Evolutionary conservation across 1,139 yeast genomes (phyloP), one percentile per base, ranked within the genome.

Genomic region (Scheffersomyces parashehatae): DNA sequence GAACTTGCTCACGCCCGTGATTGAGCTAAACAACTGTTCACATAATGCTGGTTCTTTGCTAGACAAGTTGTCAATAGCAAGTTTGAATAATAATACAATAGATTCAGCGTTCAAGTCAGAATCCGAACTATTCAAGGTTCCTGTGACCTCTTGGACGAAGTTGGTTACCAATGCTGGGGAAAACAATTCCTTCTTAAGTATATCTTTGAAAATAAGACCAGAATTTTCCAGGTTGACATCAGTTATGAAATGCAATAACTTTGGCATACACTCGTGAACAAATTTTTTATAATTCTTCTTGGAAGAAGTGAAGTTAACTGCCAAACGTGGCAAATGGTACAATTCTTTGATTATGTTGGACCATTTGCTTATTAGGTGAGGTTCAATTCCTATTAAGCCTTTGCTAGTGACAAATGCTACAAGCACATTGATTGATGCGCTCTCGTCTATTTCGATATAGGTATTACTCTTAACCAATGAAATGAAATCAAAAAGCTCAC

Each of bases 11-110:
- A 45, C 46, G 8, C 54, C 43, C 2, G 70, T 65, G 10, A 81
- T 67, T 7, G 62, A 39, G 12, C 62, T 55, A 51, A 70, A 81
- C 2, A 77, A 49, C 5, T 67, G 63, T 56, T 82, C 86, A 50
- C 75, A 72, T 8, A 62, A 43, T n/a, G 52, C 44, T 38, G 68
- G 58, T 37, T 72, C 64, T 31, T 53, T 62, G 12, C 56, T 40
- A 9, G 65, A 55, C 15, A 66, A 47, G 34, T 60, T 52, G 4
- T 60, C 45, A 10, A 72, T 61, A 5, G 65, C 46, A 9, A 64
- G 45, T 35, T 53, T 47, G 48, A 63, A 73, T 10, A 73, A 55
- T 31, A 50, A 51, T 28, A 41, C 47, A 1, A 71, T 44, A 1
- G 61, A 48, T 1, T 47, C 43, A 2, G 54, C 45, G 2, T 57